Evolutionary conservation across 2,329 filamentous ascomycete species (phyloP), one percentile per base, ranked within the genome.

Genomic region (Thyridium curvatum): DNA sequence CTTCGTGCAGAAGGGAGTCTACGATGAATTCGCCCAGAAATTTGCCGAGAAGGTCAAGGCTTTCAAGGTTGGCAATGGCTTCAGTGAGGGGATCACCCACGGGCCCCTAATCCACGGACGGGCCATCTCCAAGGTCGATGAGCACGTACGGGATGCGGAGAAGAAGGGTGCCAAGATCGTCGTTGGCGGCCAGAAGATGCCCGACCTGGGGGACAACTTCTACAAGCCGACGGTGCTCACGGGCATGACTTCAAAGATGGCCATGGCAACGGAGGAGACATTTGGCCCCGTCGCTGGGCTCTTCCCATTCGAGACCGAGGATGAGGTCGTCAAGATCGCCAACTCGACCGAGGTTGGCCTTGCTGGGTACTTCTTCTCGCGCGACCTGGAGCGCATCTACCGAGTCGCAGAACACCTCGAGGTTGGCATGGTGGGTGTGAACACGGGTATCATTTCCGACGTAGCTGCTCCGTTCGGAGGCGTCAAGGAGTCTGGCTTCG

Each of bases 261-360:
- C 77, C 43, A 75, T 97, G 49, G 82, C 86, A 4, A 69, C 70
- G 2, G 91, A 97, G 62, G 93, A 98, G 70, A 98, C 91, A 0
- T 98, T 98, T 58, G 93, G 93, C 0, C 93, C 93, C 3, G 85
- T 97, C 0, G 91, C 90, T 0, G 91, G 86, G 1, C 64, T 97
- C 12, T 96, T 96, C 69, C 75, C 81, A 35, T 98, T 97, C 56
- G 77, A 86, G 34, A 88, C 83, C 0, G 93, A 97, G 64, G 82
- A 84, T 38, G 90, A 97, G 53, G 93, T 95, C 4, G 79, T 97
- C 21, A 71, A 76, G 46, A 66, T 91, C 47, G 91, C 93, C 4
- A 98, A 98, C 62, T 63, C 69, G 32, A 72, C 86, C 2, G 82
- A 91, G 38, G 90, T 97, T 30, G 93, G 93, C 2, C 72, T 98